Base-by-base conservation (phyloP, 495 filamentous ascomycete species). In the Tuber umbilicatum region DNA sequence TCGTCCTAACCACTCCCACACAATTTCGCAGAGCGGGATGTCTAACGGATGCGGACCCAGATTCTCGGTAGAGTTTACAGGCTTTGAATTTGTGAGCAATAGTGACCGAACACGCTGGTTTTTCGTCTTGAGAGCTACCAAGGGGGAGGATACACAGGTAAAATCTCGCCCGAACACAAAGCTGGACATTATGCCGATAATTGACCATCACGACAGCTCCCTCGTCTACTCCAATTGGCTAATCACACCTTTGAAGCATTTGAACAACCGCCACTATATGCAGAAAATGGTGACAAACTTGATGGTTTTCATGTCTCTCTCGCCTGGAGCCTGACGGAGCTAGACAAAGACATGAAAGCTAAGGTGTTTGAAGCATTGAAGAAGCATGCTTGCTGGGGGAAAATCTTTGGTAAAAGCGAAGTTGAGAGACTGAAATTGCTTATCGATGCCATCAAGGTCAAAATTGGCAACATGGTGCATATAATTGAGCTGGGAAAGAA, bases 91-190 rank as follows among this genome's bases (percentile, higher is more conserved):
- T 90, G 90, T 91, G 17, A 83, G 89, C 3, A 94, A 94, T 78
- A 85, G 86, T 42, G 92, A 94, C 80, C 87, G 87, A 23, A 93
- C 88, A 35, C 87, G 95, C 23, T 97, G 94, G 86, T 99, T 99
- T 81, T 86, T 97, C 5, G 93, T 97, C 7, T 81, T 97, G 42
- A 81, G 78, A 85, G 89, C 41, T 85, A 91, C 35, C 74, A 80
- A 64, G 85, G 79, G 74, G 84, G 86, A 5, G 70, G 76, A 10
- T 35, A 74, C 68, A 38, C 70, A 75, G 77, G 84, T 82, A 76
- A 69, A 5, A 35, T 64, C 55, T 35, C 14, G 27, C 31, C 5
- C 35, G 14, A 35, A 31, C 16, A 12, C 55, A 64, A 17, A 16
- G 55, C 55, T 19, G 19, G 55, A 64, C 27, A 64, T 31, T 64